Evolutionary conservation across 768 basidiomycete genomes (phyloP).

Genomic region (Steccherinum ochraceum): DNA sequence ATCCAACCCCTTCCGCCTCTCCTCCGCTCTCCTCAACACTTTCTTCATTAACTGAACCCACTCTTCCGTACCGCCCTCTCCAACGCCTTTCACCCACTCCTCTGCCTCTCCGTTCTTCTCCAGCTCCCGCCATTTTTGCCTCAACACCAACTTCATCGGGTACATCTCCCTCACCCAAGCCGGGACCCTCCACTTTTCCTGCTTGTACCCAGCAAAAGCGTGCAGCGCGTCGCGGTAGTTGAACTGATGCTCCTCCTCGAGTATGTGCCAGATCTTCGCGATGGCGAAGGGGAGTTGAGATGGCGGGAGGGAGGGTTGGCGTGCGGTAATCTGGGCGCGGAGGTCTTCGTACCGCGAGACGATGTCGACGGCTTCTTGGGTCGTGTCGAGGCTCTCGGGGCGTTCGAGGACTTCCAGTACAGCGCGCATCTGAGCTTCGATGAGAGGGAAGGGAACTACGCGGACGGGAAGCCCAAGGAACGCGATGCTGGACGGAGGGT

Average conservation of each 20-base stretch:
- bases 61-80: slow-evolving; percentile 51
- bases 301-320: neutral
- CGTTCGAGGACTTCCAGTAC: slow-evolving; percentile 49
- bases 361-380: slow-evolving; percentile 42
- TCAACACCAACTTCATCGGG: slow-evolving; percentile 36
- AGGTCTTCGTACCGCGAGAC: slow-evolving; percentile 43
- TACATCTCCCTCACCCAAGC: slow-evolving; percentile 60
- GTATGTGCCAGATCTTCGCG: slow-evolving; percentile 50
- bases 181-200: slow-evolving; percentile 31
- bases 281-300: slow-evolving; percentile 23
- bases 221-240: slow-evolving; percentile 59
- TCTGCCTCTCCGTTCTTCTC: slow-evolving; percentile 51
- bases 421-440: slow-evolving; percentile 73
- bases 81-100: slow-evolving; percentile 59
- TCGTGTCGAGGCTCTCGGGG: slow-evolving; percentile 41
- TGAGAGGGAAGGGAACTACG: slow-evolving; percentile 69
- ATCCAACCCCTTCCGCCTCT: slow-evolving; percentile 14
- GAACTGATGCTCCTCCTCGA: slow-evolving; percentile 52
- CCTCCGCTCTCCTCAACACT: slow-evolving; percentile 26
- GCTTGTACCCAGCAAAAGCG: slow-evolving; percentile 35
- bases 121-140: slow-evolving; percentile 52
- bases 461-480: slow-evolving; percentile 57
- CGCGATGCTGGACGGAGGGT: slow-evolving; percentile 46
- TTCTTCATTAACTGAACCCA: slow-evolving; percentile 50
- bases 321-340: slow-evolving; percentile 15